phyloP scores from a whole-genome alignment of 345 rosid species.

The Carallia brachiata region DNA sequence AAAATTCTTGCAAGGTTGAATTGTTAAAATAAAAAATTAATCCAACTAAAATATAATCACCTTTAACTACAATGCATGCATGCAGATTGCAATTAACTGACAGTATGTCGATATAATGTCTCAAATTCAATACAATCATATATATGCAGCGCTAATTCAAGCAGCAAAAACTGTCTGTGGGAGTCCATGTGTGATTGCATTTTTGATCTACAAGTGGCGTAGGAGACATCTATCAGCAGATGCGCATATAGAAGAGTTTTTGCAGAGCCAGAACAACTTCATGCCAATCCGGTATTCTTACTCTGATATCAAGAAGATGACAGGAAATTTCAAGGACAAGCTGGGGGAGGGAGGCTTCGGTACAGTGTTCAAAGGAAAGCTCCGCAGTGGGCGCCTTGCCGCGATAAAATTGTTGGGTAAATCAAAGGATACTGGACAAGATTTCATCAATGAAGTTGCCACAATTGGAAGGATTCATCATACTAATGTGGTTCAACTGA shows the following conservation, averaged over 20 bases:
- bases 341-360: conserved; percentile 18
- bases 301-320: not conserved
- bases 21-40: too few species aligned
- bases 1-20: too few species aligned
- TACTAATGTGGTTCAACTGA: conserved; percentile 5
- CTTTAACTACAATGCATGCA: too few species aligned
- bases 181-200: not conserved
- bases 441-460: conserved; percentile 17
- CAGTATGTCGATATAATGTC: too few species aligned
- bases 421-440: not conserved
- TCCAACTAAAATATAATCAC: too few species aligned
- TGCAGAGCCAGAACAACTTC: not conserved
- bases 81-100: too few species aligned
- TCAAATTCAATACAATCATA: too few species aligned
- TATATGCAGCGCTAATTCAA: too few species aligned
- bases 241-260: not conserved
- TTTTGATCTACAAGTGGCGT: not conserved
- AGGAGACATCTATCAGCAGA: conserved; percentile 6
- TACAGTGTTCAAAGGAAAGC: conserved; percentile 11
- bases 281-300: not conserved
- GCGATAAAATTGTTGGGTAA: not conserved
- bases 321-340: not conserved
- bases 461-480: conserved; percentile 15
- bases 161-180: not conserved
- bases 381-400: conserved; percentile 3